Percentiles rank a stretch among this genome's conserved stretches.
Evolutionary conservation across 2,329 filamentous ascomycete genomes (phyloP).

Genomic region (Fusarium dlaminii): DNA sequence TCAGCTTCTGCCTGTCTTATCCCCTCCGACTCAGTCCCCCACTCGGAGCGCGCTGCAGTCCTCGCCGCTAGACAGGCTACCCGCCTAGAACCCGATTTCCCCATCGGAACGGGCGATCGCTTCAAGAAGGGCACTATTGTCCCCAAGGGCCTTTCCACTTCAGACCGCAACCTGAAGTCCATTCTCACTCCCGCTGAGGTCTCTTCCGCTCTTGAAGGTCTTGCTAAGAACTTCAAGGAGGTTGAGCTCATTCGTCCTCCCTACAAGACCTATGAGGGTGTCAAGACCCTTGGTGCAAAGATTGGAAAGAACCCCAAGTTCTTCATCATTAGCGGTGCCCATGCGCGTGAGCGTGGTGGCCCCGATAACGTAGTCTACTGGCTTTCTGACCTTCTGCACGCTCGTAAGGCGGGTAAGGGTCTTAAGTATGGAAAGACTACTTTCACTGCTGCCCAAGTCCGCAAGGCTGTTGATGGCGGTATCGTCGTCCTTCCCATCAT

Average conservation of each 20-base stretch:
- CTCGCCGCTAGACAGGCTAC: conserved; percentile 13
- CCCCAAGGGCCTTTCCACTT: conserved; percentile 46
- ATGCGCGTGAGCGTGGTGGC: conserved; percentile 67
- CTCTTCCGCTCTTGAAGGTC: conserved; percentile 54
- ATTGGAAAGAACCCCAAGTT: conserved; percentile 59
- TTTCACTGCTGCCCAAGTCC: conserved; percentile 63
- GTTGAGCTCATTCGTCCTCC: conserved; percentile 55
- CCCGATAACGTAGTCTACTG: conserved; percentile 67
- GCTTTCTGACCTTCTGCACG: conserved; percentile 64
- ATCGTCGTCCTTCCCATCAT: conserved; percentile 63
- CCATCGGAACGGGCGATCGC: conserved; percentile 55
- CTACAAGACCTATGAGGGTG: conserved; percentile 55
- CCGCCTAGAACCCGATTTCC: conserved; percentile 42
- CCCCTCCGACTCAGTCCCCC: conserved; percentile 47
- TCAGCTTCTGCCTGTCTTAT: conserved; percentile 50
- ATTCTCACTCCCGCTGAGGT: conserved; percentile 59
- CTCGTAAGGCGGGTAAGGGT: conserved; percentile 58
- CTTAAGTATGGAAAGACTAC: conserved; percentile 61
- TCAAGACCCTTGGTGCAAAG: conserved; percentile 51
- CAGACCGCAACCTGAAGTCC: conserved; percentile 50
- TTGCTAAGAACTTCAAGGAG: conserved; percentile 51
- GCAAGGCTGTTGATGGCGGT: conserved; percentile 60
- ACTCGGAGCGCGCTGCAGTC: conserved; percentile 14
- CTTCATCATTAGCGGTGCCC: conserved; percentile 63
- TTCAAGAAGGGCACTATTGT: conserved; percentile 51